Base-by-base conservation (phyloP, 106 monocot genomes). In the Chionographis japonica region DNA sequence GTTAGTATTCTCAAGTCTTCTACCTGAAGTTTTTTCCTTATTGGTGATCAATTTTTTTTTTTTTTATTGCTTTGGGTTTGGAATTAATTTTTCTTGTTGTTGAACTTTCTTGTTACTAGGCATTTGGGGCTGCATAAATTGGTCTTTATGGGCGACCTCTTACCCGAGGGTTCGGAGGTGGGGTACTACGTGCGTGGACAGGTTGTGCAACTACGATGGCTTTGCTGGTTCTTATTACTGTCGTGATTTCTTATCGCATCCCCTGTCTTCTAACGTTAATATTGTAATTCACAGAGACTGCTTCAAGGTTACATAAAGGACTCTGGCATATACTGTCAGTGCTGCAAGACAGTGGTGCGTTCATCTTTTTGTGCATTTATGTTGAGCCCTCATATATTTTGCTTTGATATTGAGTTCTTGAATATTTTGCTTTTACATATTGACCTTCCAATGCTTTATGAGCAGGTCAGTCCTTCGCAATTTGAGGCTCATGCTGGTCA, bases 401-500 rank as follows among this genome's bases (percentile, higher is more conserved):
- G 27, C 27, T 27, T 27, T 27, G 27, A 27, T 27, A 27, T 20
- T 43, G 14, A 27, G 27, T 1, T 27, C 27, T 27, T 27, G 4
- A 35, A 1, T 12, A 55, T 54, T 64, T 12, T 68, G 2, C 6
- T 40, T 36, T 56, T 5, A 7, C 0, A 6, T 60, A 42, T 42
- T 68, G 18, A 73, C 36, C 4, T 15, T 61, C 42, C 63, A 50
- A 66, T 74, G 41, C 42, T 37, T 15, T 5, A 60, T 54, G 54
- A 40, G 50, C 67, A 81, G 81, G 67, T 81, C 37, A 81, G 76
- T 62, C 72, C 81, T 8, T 81, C 81, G 9, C 67, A 71, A 56
- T 81, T 81, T 81, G 81, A 81, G 52, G 71, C 81, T 67, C 81
- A 81, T 68, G 81, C 81, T 67, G 81, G 81, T 50, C 71, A 58